Percentiles rank a stretch among this genome's conserved stretches.
Conservation (phyloP, 2,329 filamentous ascomycete species). For the Geoglossum cookeanum region DNA sequence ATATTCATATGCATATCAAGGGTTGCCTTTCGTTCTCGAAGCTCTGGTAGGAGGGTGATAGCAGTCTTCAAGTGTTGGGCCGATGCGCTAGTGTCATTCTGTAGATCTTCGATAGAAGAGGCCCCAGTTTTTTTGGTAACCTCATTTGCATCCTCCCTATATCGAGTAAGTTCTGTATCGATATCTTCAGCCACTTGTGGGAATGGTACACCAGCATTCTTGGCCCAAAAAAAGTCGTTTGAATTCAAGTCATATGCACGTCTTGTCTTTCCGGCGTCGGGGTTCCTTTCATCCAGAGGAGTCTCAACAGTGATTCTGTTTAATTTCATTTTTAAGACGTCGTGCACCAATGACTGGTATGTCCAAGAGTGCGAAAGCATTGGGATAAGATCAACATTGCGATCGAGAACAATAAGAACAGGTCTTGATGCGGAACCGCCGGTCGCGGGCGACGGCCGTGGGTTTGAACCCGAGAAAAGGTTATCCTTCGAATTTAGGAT, state of each 20-base stretch:
- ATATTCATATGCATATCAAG: slow-evolving; percentile 99
- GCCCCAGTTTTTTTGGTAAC: slow-evolving; percentile 92
- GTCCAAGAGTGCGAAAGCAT: slow-evolving; percentile 98
- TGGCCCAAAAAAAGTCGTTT: slow-evolving; percentile 92
- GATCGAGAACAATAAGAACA: slow-evolving; percentile 81
- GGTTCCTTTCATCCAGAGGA: slow-evolving; percentile 57
- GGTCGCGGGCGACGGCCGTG: slow-evolving; percentile 35
- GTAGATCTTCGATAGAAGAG: slow-evolving; percentile 77
- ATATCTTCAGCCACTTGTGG: slow-evolving; percentile 94
- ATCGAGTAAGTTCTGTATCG: slow-evolving; percentile 77
- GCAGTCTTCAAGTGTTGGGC: slow-evolving; percentile 91
- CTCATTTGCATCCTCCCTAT: slow-evolving; percentile 86
- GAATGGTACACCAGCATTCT: slow-evolving; percentile 79
- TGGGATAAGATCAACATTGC: slow-evolving; percentile 85
- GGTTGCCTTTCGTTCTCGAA: slow-evolving; percentile 78
- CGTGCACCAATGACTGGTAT: slow-evolving; percentile 68
- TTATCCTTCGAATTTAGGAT: slow-evolving; percentile 97
- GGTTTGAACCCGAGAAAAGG: slow-evolving; percentile 58
- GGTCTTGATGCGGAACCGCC: slow-evolving; percentile 58
- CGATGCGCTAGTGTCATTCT: slow-evolving; percentile 72
- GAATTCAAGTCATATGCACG: slow-evolving; percentile 78
- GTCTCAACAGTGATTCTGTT: slow-evolving; percentile 90
- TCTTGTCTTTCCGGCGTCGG: slow-evolving; percentile 57
- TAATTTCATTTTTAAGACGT: slow-evolving; percentile 60
- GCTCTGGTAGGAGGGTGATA: slow-evolving; percentile 78